Percentiles rank a stretch among this genome's conserved stretches.
These are phyloP conservation scores for Vicia villosa DNA, from an alignment of 306 rosid species.

Conservation along the genomic window DNA sequence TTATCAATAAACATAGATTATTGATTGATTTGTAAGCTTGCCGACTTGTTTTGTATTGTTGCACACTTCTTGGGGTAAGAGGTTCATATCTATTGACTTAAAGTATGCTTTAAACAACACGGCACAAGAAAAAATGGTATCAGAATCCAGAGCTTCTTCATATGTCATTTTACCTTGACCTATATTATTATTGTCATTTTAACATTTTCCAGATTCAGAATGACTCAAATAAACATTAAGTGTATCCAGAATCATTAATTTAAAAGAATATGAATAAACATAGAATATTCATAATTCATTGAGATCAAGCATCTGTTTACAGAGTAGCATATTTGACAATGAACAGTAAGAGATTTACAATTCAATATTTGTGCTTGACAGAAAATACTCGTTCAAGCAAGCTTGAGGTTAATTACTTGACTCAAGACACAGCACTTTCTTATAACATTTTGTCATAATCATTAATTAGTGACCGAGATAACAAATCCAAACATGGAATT, in stretches of 20 bases:
- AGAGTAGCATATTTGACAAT: conserved; percentile 35
- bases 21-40: conserved; percentile 29
- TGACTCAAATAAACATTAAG: neutral
- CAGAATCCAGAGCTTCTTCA: conserved; percentile 17
- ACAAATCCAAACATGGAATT: conserved; percentile 33
- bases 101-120: conserved; percentile 13
- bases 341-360: conserved; percentile 37
- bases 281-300: conserved; percentile 26
- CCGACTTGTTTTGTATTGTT: conserved; percentile 29
- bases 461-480: conserved; percentile 31
- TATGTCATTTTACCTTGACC: conserved; percentile 6
- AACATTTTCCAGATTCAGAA: conserved; percentile 25
- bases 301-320: conserved; percentile 39
- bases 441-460: conserved; percentile 34
- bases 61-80: conserved; percentile 16
- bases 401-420: conserved; percentile 39
- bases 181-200: conserved; percentile 29
- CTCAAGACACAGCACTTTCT: conserved; percentile 36
- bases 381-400: conserved; percentile 33
- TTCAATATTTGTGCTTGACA: conserved; percentile 30
- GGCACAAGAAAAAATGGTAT: conserved; percentile 23
- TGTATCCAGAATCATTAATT: conserved; percentile 19
- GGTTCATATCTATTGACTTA: neutral
- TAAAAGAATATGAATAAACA: conserved; percentile 35
- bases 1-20: conserved; percentile 24